Conservation (phyloP, 768 basidiomycete species). For the Pleurotus giganteus region DNA sequence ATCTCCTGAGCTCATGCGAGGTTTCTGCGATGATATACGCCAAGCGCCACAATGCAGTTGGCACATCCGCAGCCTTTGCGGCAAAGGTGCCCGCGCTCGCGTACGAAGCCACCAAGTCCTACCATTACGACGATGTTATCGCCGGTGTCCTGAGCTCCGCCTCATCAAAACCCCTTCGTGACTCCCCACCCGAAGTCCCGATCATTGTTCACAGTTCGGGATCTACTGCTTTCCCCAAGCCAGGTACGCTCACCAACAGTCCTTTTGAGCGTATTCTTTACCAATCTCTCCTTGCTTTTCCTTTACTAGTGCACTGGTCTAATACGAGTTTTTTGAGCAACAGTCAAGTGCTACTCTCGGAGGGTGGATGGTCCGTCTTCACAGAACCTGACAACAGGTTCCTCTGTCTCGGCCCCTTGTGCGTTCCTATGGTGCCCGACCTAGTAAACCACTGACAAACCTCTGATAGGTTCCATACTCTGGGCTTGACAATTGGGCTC, state of each 20-base stretch:
- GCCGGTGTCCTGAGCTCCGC: background rate
- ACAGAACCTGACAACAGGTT: constrained; percentile 13
- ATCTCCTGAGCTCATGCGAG: constrained; percentile 10
- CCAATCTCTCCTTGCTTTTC: background rate
- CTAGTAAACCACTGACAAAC: background rate
- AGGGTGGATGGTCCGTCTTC: constrained; percentile 15
- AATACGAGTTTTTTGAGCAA: constrained; percentile 11
- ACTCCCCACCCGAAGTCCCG: constrained; percentile 9
- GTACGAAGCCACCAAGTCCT: background rate
- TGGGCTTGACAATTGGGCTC: constrained; percentile 13
- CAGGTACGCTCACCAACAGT: constrained; percentile 9
- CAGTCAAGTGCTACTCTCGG: constrained; percentile 12
- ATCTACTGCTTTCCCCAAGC: constrained; percentile 14
- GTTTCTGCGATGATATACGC: constrained; percentile 9
- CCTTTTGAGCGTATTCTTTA: background rate
- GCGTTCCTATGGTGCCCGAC: background rate
- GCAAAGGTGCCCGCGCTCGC: background rate
- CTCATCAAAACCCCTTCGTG: background rate
- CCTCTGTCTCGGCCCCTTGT: constrained; percentile 15
- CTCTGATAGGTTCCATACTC: constrained; percentile 11
- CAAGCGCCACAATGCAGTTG: background rate
- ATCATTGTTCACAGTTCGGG: constrained; percentile 15
- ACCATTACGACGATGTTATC: background rate
- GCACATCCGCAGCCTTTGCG: background rate
- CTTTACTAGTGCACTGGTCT: constrained; percentile 10